Conservation (phyloP, 768 basidiomycete genomes). For the Trametes cubensis region DNA sequence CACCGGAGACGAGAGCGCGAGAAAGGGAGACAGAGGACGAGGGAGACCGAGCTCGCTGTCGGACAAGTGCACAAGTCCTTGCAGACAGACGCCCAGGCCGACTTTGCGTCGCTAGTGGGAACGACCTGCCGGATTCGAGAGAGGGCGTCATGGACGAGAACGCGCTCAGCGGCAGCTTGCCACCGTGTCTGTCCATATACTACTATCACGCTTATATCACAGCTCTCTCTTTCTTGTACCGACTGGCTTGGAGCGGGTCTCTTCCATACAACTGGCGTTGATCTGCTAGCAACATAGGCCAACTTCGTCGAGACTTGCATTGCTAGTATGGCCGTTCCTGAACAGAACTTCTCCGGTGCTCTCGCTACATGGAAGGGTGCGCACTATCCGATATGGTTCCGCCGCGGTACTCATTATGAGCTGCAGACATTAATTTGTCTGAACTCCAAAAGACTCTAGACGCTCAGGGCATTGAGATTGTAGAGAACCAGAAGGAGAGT, state of each 20-base stretch:
- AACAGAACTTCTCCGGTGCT: conserved; percentile 92
- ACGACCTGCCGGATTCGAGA: conserved; percentile 18
- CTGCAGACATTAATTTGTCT: conserved; percentile 78
- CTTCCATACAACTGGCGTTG: neutral
- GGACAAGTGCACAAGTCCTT: conserved; percentile 12
- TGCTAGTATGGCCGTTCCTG: conserved; percentile 34
- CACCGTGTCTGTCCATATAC: conserved; percentile 2
- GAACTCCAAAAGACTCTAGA: conserved; percentile 95
- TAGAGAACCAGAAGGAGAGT: conserved; percentile 98
- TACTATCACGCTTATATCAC: conserved; percentile 11
- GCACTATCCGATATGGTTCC: conserved; percentile 18
- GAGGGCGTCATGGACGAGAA: conserved; percentile 18
- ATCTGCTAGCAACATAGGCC: too few relatives aligned
- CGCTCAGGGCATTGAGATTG: conserved; percentile 89
- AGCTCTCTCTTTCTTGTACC: neutral
- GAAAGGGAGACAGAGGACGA: conserved; percentile 7
- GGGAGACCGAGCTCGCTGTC: conserved; percentile 20
- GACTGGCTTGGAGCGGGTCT: conserved; percentile 16
- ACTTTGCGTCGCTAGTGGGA: conserved; percentile 18
- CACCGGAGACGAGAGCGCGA: neutral
- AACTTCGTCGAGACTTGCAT: neutral
- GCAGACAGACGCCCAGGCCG: conserved; percentile 9
- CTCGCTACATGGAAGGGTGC: conserved; percentile 90
- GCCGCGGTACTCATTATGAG: conserved; percentile 1
- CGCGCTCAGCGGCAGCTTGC: conserved; percentile 11